Conservation (phyloP, 176 grass and related monocot genomes). For the Leersia perrieri region DNA sequence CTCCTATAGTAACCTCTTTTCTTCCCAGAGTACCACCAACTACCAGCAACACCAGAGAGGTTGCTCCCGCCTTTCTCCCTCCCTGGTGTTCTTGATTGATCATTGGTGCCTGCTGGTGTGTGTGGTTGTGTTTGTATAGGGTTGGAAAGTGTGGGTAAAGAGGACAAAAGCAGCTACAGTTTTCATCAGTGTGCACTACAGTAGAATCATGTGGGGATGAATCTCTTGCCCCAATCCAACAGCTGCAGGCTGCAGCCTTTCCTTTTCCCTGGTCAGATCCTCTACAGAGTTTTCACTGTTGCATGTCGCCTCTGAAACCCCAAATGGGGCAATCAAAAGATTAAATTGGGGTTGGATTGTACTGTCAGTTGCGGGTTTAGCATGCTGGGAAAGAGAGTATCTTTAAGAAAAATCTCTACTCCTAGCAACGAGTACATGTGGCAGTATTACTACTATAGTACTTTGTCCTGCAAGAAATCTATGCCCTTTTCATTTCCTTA, state of each 20-base stretch:
- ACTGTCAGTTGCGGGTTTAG: neutral
- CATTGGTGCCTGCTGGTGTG: neutral
- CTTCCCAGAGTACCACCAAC: neutral
- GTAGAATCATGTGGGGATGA: constrained; percentile 35
- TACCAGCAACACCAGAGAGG: neutral
- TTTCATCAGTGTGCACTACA: constrained; percentile 32
- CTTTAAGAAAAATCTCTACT: neutral
- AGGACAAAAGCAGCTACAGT: constrained; percentile 22
- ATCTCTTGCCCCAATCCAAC: constrained; percentile 5
- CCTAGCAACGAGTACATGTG: constrained; percentile 15
- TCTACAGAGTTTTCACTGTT: constrained; percentile 8
- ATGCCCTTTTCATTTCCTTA: neutral
- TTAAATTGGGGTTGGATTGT: neutral
- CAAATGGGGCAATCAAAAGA: constrained; percentile 14
- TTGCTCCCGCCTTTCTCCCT: neutral
- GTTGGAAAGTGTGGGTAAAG: neutral
- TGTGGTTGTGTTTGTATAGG: neutral
- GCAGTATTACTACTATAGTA: neutral
- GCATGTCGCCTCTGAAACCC: neutral
- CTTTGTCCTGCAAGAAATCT: constrained; percentile 9
- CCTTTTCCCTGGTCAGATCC: constrained; percentile 16
- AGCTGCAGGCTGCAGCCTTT: neutral
- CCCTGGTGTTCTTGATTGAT: constrained; percentile 21
- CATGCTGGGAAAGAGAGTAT: neutral
- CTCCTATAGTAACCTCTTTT: neutral